phyloP scores from a whole-genome alignment of 345 rosid species.

The Theobroma cacao region DNA sequence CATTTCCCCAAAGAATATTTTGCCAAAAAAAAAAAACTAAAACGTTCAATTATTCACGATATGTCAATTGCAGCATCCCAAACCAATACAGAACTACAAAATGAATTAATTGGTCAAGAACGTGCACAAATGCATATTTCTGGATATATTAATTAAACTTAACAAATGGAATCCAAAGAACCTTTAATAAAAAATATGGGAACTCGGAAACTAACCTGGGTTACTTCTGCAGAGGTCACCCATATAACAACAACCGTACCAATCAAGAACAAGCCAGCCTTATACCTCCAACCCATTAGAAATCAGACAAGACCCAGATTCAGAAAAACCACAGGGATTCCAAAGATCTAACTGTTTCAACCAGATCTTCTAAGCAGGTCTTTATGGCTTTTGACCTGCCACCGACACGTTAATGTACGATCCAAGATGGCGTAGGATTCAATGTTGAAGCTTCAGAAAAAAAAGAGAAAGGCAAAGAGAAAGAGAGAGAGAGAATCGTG shows the following conservation, averaged over 20 bases:
- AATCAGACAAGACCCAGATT: constrained; percentile 16
- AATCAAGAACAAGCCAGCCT: constrained; percentile 83
- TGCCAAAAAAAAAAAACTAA: background rate
- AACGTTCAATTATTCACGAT: background rate
- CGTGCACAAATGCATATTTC: background rate
- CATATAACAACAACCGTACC: constrained; percentile 87
- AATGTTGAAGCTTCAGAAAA: constrained; percentile 4
- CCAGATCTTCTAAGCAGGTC: background rate
- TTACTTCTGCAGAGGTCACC: constrained; percentile 89
- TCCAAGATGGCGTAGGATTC: constrained; percentile 19
- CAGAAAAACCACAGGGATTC: constrained; percentile 23
- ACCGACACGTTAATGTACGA: constrained; percentile 5
- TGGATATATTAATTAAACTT: background rate
- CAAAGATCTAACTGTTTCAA: constrained; percentile 26
- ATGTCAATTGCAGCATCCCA: background rate
- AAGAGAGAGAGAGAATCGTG: background rate
- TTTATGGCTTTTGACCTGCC: background rate
- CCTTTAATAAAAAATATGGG: background rate
- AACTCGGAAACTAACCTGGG: constrained; percentile 51
- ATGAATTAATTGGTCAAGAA: background rate
- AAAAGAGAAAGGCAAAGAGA: too few species aligned
- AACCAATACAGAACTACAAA: background rate
- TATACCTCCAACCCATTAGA: constrained; percentile 81
- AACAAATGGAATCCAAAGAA: background rate
- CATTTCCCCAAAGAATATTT: background rate